These are phyloP conservation scores for Spathaspora arborariae DNA, from an alignment of 805 yeast genomes.

Conservation along the genomic window DNA sequence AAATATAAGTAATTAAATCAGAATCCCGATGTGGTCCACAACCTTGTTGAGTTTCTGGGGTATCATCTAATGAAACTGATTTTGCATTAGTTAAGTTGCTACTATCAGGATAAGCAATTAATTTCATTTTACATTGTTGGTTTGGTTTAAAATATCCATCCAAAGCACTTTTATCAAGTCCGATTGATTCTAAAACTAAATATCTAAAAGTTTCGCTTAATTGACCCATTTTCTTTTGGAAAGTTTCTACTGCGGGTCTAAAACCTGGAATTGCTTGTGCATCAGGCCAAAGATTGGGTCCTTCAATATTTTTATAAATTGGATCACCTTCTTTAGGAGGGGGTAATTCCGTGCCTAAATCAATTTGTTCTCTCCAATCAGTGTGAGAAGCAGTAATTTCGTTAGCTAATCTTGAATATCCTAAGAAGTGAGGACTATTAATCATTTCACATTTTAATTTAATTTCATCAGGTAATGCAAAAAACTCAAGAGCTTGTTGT, in stretches of 20 bases:
- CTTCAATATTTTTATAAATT: conserved; percentile 47
- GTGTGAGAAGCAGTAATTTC: conserved; percentile 51
- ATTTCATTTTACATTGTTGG: conserved; percentile 51
- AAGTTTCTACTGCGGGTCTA: conserved; percentile 35
- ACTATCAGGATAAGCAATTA: conserved; percentile 54
- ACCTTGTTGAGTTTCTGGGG: conserved; percentile 41
- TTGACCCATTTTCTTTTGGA: conserved; percentile 43
- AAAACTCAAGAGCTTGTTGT: conserved; percentile 39
- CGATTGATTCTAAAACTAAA: conserved; percentile 55
- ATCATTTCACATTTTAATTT: conserved; percentile 49
- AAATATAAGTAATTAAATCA: conserved; percentile 56
- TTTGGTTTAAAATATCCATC: conserved; percentile 48
- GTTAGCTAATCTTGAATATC: conserved; percentile 53
- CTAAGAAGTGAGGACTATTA: conserved; percentile 55
- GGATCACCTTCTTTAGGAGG: conserved; percentile 38
- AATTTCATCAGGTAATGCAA: conserved; percentile 43
- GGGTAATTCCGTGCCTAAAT: conserved; percentile 51
- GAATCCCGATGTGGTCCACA: conserved; percentile 69
- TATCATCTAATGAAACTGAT: conserved; percentile 25
- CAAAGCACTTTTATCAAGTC: conserved; percentile 41
- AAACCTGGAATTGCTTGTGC: conserved; percentile 39
- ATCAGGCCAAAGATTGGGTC: conserved; percentile 56
- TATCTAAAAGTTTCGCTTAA: conserved; percentile 40
- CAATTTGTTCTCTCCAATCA: conserved; percentile 63
- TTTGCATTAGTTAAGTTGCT: conserved; percentile 16